phyloP scores from a whole-genome alignment of 1,139 yeast species.

The Yamadazyma dendronema region DNA sequence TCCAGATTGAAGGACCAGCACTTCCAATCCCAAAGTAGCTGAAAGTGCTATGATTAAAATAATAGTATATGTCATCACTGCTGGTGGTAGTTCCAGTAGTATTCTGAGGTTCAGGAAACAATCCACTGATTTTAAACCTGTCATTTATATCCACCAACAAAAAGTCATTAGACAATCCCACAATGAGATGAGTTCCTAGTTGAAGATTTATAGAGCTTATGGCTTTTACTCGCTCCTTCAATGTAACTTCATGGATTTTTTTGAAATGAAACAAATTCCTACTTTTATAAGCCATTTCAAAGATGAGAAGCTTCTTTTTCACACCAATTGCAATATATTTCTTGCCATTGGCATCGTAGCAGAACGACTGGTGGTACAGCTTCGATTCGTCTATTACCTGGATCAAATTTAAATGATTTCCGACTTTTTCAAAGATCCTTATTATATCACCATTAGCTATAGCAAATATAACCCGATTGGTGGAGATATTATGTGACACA shows the following conservation, averaged over 20 bases:
- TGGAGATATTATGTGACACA: slow-evolving; percentile 10
- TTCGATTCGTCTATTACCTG: slow-evolving; percentile 29
- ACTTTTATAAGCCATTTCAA: slow-evolving; percentile 27
- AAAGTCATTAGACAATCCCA: slow-evolving; percentile 29
- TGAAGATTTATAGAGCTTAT: slow-evolving; percentile 16
- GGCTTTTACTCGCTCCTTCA: slow-evolving; percentile 32
- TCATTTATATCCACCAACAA: slow-evolving; percentile 26
- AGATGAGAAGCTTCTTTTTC: slow-evolving; percentile 31
- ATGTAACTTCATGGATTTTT: slow-evolving; percentile 22
- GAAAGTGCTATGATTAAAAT: slow-evolving; percentile 24
- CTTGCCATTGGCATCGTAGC: slow-evolving; percentile 18
- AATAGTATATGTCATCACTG: slow-evolving; percentile 12
- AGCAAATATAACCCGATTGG: slow-evolving; percentile 26
- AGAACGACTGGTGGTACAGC: slow-evolving; percentile 17
- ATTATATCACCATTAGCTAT: slow-evolving; percentile 26
- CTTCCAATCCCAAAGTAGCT: slow-evolving; percentile 28
- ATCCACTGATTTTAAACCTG: slow-evolving; percentile 15
- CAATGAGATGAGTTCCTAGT: slow-evolving; percentile 18
- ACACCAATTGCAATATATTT: slow-evolving; percentile 28
- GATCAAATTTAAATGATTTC: slow-evolving; percentile 33
- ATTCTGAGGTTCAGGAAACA: slow-evolving; percentile 13
- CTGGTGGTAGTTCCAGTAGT: slow-evolving; percentile 4
- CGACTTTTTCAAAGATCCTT: slow-evolving; percentile 34
- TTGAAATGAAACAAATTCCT: slow-evolving; percentile 31
- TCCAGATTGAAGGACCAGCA: slow-evolving; percentile 23